Percentiles rank a stretch among this genome's conserved stretches.
phyloP scores from a whole-genome alignment of 192 early-diverging fungal genomes.

The Umbelopsis sp. region DNA sequence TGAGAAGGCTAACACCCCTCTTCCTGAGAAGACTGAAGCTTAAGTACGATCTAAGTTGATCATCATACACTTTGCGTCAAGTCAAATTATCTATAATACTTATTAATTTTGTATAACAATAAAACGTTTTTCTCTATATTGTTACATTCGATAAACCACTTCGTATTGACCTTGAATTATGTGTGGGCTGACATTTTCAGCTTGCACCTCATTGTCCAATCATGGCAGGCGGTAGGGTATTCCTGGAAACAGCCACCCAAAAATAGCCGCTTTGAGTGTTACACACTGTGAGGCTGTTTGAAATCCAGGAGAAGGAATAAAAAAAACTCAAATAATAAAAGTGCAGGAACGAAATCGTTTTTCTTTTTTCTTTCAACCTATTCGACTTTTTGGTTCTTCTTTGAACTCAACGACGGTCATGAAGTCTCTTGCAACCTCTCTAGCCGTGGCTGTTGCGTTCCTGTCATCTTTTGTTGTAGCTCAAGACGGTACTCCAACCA shows the following conservation, averaged over 20 bases:
- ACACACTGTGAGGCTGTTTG: neutral
- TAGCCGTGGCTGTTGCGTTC: neutral
- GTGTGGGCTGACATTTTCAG: neutral
- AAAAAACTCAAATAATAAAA: neutral
- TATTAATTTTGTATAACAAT: slow-evolving; percentile 3
- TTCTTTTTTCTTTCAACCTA: neutral
- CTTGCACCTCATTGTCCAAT: neutral
- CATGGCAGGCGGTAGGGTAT: neutral
- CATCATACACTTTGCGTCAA: no score
- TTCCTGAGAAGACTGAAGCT: neutral
- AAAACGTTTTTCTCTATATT: neutral
- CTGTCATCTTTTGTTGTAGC: slow-evolving; percentile 5
- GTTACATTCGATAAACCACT: neutral
- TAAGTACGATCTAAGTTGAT: no score
- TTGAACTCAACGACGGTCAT: neutral
- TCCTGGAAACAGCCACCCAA: slow-evolving; percentile 6
- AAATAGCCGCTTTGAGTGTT: neutral
- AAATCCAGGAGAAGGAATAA: neutral
- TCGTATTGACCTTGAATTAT: neutral
- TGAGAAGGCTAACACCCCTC: neutral
- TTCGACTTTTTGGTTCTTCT: neutral
- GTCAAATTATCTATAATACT: neutral
- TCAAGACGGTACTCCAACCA: slow-evolving; percentile 17
- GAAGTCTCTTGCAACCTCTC: slow-evolving; percentile 5
- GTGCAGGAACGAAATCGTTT: neutral